These are phyloP conservation scores for Westerdykella sp. DNA, from an alignment of 2,329 filamentous ascomycete species.

Conservation along the genomic window DNA sequence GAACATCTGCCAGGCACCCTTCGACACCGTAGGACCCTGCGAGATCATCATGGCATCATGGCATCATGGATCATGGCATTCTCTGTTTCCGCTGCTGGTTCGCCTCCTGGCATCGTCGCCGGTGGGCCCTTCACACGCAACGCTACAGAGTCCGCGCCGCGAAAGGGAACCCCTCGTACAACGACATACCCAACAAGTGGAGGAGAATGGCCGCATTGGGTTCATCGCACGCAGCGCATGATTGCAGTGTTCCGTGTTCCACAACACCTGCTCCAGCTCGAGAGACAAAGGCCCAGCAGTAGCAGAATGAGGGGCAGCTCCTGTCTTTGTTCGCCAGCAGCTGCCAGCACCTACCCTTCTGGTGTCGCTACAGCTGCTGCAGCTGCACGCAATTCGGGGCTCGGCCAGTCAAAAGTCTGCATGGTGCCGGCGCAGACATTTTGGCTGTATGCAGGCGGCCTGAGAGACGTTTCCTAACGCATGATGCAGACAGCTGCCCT, in stretches of 20 bases:
- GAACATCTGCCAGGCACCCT: background rate
- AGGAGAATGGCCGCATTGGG: too few relatives aligned
- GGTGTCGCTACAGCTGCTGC: conserved; percentile 1
- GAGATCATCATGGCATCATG: too few relatives aligned
- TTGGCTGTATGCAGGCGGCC: conserved; percentile 9
- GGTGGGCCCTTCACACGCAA: too few relatives aligned
- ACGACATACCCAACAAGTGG: too few relatives aligned
- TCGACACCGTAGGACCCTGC: background rate
- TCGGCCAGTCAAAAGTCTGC: conserved; percentile 6
- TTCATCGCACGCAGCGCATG: too few relatives aligned
- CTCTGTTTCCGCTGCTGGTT: too few relatives aligned
- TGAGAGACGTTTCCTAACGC: conserved; percentile 14
- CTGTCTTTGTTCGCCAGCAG: conserved; percentile 5
- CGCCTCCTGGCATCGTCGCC: too few relatives aligned
- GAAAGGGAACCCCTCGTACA: too few relatives aligned
- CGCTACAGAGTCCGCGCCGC: too few relatives aligned
- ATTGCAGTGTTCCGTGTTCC: too few relatives aligned
- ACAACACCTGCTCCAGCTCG: background rate
- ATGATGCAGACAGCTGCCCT: conserved; percentile 13
- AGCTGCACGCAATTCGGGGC: conserved; percentile 12
- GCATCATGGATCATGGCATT: too few relatives aligned
- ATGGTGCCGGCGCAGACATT: conserved; percentile 3
- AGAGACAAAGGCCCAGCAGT: background rate
- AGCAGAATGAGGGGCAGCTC: background rate
- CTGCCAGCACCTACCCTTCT: background rate